phyloP scores from a whole-genome alignment of 805 yeast species.

The Millerozyma miso region DNA sequence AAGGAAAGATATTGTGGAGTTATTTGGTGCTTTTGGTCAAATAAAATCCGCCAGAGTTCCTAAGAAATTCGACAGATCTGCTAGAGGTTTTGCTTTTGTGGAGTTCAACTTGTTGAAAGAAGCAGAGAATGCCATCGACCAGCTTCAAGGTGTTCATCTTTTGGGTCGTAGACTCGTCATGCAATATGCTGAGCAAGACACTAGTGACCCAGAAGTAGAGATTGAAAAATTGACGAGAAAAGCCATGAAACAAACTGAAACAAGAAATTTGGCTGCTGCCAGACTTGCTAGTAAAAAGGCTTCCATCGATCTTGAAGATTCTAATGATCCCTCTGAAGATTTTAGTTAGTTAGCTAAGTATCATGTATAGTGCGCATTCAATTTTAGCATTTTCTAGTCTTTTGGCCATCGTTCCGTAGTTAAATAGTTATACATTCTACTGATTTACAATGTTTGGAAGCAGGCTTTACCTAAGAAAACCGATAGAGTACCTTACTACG shows the following conservation, averaged over 20 bases:
- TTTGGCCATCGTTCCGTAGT: not conserved
- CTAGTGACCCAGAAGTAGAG: conserved; percentile 83
- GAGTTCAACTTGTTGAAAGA: conserved; percentile 83
- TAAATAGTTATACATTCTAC: too few species aligned
- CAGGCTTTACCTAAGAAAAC: not conserved
- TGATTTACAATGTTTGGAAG: not conserved
- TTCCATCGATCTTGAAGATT: conserved; percentile 56
- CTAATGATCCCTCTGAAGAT: conserved; percentile 19
- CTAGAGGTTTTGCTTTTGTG: conserved; percentile 97
- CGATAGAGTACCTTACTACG: not conserved
- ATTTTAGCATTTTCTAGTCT: not conserved
- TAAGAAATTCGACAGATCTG: conserved; percentile 88
- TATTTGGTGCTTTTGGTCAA: conserved; percentile 93
- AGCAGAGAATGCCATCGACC: conserved; percentile 91
- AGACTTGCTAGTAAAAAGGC: conserved; percentile 72
- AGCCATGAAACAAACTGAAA: conserved; percentile 76
- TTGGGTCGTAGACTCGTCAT: conserved; percentile 91
- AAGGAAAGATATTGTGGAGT: conserved; percentile 85
- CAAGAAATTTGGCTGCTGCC: conserved; percentile 66
- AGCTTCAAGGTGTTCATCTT: conserved; percentile 92
- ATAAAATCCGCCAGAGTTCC: conserved; percentile 94
- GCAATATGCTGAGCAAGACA: conserved; percentile 84
- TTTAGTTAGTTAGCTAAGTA: not conserved
- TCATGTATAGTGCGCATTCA: not conserved
- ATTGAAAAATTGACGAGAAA: conserved; percentile 86